Conservation (phyloP, 176 grass and related monocot genomes). For the Juncus effusus region DNA sequence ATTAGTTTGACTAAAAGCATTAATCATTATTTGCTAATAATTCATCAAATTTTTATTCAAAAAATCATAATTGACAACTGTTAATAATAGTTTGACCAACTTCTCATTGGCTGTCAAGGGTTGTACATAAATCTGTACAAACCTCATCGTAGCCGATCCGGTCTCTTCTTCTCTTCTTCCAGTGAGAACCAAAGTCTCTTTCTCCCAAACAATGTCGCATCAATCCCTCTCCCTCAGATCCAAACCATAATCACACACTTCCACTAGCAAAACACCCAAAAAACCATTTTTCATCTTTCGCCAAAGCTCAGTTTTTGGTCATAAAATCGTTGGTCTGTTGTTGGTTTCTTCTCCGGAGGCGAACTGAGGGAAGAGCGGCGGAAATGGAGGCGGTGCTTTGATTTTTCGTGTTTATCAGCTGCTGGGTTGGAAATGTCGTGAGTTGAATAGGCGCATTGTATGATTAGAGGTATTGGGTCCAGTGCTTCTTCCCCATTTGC, state of each 20-base stretch:
- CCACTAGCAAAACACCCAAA: neutral
- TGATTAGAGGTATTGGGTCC: neutral
- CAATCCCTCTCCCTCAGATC: conserved; percentile 12
- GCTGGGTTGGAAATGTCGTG: neutral
- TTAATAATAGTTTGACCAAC: no score
- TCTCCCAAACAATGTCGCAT: neutral
- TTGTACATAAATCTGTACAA: neutral
- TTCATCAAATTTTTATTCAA: no score
- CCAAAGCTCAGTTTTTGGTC: no score
- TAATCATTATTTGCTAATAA: no score
- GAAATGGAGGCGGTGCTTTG: neutral
- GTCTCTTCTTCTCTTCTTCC: neutral
- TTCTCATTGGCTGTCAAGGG: neutral
- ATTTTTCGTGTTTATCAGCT: neutral
- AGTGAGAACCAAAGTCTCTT: conserved; percentile 1
- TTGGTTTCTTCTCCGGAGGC: no score
- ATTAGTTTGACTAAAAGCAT: no score
- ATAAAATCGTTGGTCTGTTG: no score
- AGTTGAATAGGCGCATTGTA: neutral
- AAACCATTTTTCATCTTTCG: neutral
- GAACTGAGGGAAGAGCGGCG: neutral
- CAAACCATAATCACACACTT: conserved; percentile 2
- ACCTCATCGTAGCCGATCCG: neutral
- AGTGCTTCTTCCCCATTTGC: neutral
- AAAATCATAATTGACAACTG: no score